Base-by-base conservation (phyloP, 352 stramenopile species). In the Phytophthora rubi region DNA sequence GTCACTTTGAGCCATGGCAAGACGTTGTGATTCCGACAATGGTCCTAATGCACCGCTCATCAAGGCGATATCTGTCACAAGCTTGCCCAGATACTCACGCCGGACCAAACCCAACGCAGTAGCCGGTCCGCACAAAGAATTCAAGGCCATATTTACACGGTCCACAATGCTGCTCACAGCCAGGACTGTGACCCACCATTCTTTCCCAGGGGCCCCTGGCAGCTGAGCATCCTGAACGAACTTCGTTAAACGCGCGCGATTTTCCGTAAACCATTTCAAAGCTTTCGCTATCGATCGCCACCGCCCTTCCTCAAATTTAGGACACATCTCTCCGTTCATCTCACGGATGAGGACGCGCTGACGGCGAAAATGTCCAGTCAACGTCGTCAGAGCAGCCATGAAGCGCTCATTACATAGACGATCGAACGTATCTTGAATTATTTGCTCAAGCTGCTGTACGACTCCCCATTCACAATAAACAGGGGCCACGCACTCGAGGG, bases 181-280 rank as follows among this genome's bases (percentile, higher is more conserved):
- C 37, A 75, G 37, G 26, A 75, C 57, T 23, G 54, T 78, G 57
- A 78, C 28, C 71, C 71, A 78, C 71, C 71, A 78, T 15, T 78
- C 66, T 35, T 68, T 68, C 35, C 71, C 66, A 10, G 66, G 66
- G 15, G 66, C 61, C 42, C 53, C 58, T 35, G 52, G 45, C 18
- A 59, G 51, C 37, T 62, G 59, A 2, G 47, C 54, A 39, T 78
- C 61, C 33, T 75, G 59, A 6, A 70, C 16, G 39, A 65, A 64
- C 9, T 65, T 61, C 6, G 55, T 48, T 37, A 78, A 35, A 18
- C 71, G 67, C 15, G 16, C 62, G 18, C 68, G 61, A 13, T 78
- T 62, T 9, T 45, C 39, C 23, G 37, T 52, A 35, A 75, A 60
- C 66, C 71, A 78, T n/a, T 64, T 51, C 18, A 78, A 26, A 5